Conservation (phyloP, 345 rosid genomes). For the Cardiospermum halicacabum region DNA sequence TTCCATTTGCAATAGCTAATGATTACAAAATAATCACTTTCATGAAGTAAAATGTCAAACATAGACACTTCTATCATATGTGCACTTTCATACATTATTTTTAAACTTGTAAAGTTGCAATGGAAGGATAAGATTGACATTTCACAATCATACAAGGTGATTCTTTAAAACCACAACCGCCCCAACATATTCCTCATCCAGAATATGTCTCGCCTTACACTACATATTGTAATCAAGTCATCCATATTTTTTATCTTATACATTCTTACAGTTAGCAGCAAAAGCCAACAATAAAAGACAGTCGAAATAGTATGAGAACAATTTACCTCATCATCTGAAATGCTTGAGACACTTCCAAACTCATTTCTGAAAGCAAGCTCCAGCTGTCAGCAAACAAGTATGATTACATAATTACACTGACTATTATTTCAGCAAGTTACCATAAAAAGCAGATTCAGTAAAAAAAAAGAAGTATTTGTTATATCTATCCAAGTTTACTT, state of each 20-base stretch:
- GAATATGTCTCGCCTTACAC: background rate
- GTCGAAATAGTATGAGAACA: slow-evolving; percentile 5
- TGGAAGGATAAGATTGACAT: no score
- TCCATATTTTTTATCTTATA: background rate
- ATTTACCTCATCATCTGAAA: slow-evolving; percentile 57
- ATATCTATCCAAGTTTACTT: background rate
- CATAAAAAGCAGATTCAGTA: background rate
- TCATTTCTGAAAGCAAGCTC: slow-evolving; percentile 65
- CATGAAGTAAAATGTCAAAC: no score
- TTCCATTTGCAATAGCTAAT: no score
- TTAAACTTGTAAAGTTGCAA: no score
- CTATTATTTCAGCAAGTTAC: background rate
- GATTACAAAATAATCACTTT: no score
- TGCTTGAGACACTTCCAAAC: slow-evolving; percentile 44
- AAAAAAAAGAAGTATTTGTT: background rate
- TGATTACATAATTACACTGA: slow-evolving; percentile 7
- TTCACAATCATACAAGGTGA: no score
- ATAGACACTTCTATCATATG: no score
- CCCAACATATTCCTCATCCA: background rate
- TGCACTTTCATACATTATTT: no score
- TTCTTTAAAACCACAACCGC: no score
- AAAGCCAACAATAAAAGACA: background rate
- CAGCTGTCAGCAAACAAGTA: slow-evolving; percentile 46
- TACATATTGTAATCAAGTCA: background rate
- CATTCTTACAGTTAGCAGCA: background rate